Conservation (phyloP, 2,329 filamentous ascomycete species). For the Tolypocladium pustulatum region DNA sequence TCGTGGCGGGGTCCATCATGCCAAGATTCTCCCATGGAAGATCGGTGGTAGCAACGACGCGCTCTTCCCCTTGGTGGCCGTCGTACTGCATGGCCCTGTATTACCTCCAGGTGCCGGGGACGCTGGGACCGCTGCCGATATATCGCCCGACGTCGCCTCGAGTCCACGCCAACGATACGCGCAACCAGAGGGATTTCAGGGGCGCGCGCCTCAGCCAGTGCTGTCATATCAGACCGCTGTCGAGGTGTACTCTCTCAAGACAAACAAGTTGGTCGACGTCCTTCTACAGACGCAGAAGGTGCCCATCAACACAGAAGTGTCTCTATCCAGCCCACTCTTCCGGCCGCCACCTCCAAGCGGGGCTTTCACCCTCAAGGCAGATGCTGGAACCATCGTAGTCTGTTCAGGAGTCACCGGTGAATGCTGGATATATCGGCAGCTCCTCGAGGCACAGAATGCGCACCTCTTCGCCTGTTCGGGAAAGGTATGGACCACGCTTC, state of each 20-base stretch:
- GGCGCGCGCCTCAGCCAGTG: slow-evolving; percentile 27
- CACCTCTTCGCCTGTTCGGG: slow-evolving; percentile 57
- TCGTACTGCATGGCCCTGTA: slow-evolving; percentile 71
- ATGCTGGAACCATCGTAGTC: slow-evolving; percentile 60
- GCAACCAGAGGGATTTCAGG: slow-evolving; percentile 25
- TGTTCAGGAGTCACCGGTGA: slow-evolving; percentile 79
- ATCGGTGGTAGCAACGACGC: slow-evolving; percentile 40
- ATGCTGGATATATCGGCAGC: slow-evolving; percentile 63
- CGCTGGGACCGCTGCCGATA: slow-evolving; percentile 19
- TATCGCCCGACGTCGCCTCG: slow-evolving; percentile 29
- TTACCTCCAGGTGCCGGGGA: slow-evolving; percentile 31
- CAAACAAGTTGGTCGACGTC: slow-evolving; percentile 59
- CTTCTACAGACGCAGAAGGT: slow-evolving; percentile 61
- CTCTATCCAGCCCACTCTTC: slow-evolving; percentile 53
- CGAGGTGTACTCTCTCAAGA: slow-evolving; percentile 76
- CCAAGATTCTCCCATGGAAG: slow-evolving; percentile 71
- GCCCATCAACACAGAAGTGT: slow-evolving; percentile 41
- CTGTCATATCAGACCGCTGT: slow-evolving; percentile 76
- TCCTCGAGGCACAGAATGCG: slow-evolving; percentile 29
- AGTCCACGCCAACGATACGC: slow-evolving; percentile 29
- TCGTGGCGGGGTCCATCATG: slow-evolving; percentile 67
- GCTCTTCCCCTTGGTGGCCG: slow-evolving; percentile 63
- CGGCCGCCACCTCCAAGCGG: slow-evolving; percentile 60
- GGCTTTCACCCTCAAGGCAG: slow-evolving; percentile 62
- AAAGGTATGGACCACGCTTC: slow-evolving; percentile 86